A percentile compares a stretch with the other conserved stretches of the same genome.
Evolutionary conservation across 306 rosid species (phyloP).

Genomic region (Trifolium fragiferum): DNA sequence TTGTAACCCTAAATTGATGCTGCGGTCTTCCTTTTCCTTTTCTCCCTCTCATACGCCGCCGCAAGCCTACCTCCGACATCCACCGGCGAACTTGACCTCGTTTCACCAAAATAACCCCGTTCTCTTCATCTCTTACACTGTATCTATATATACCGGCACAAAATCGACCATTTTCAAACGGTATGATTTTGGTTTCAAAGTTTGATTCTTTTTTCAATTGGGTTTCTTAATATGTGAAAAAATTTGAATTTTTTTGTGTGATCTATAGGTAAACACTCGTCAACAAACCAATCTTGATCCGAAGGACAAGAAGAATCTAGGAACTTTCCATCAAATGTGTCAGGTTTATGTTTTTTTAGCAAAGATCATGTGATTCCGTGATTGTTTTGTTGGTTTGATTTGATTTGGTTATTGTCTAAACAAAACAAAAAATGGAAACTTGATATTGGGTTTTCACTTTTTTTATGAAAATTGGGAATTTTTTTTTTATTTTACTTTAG

Average conservation of each 20-base stretch:
- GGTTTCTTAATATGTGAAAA: background rate
- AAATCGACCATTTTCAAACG: constrained; percentile 97
- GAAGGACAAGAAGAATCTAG: constrained; percentile 58
- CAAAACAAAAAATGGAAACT: background rate
- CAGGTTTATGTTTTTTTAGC: constrained; percentile 57
- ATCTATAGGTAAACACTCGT: constrained; percentile 87
- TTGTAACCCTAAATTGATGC: too few relatives aligned
- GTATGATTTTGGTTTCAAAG: constrained; percentile 40
- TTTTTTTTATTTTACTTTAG: background rate
- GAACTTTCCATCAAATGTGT: constrained; percentile 68
- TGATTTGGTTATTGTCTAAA: too few relatives aligned
- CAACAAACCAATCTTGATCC: constrained; percentile 93
- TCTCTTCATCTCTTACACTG: too few relatives aligned
- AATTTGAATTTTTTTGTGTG: constrained; percentile 5
- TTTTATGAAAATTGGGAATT: background rate
- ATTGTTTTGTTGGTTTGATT: background rate
- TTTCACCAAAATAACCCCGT: too few relatives aligned
- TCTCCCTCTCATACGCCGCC: too few relatives aligned
- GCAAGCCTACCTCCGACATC: too few relatives aligned
- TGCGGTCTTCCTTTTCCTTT: too few relatives aligned
- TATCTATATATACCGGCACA: too few relatives aligned
- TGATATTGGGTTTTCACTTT: constrained; percentile 1
- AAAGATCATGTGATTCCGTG: constrained; percentile 30
- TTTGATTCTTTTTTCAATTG: background rate
- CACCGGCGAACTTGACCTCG: too few relatives aligned